These are phyloP conservation scores for Phylloporus rhodoxanthus DNA, from an alignment of 768 basidiomycete genomes.

Conservation along the genomic window DNA sequence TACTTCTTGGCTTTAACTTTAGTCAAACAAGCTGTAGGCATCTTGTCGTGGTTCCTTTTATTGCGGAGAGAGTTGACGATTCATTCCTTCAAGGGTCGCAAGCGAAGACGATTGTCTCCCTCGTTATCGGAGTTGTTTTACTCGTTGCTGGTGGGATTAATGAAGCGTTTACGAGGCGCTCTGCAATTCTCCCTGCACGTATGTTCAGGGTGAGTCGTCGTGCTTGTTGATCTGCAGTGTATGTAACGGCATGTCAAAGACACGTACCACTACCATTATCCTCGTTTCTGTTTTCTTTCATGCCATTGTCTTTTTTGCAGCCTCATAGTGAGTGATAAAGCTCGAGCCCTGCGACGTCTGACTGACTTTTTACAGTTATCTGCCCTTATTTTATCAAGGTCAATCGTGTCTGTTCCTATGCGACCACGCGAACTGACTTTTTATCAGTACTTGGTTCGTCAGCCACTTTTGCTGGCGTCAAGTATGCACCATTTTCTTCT, in stretches of 20 bases:
- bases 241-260: slow-evolving; percentile 33
- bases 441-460: slow-evolving; percentile 56
- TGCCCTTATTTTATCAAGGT: slow-evolving; percentile 72
- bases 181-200: slow-evolving; percentile 70
- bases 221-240: not conserved
- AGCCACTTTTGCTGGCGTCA: slow-evolving; percentile 63
- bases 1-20: slow-evolving; percentile 69
- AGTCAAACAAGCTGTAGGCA: slow-evolving; percentile 61
- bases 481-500: slow-evolving; percentile 34
- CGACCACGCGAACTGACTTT: slow-evolving; percentile 4
- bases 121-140: slow-evolving; percentile 52
- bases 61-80: not conserved
- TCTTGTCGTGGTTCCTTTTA: not conserved
- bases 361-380: slow-evolving; percentile 36
- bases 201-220: slow-evolving; percentile 52
- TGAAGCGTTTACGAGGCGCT: slow-evolving; percentile 55
- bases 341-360: not conserved
- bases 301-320: slow-evolving; percentile 55
- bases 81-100: slow-evolving; percentile 42
- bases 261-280: slow-evolving; percentile 64
- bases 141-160: slow-evolving; percentile 50
- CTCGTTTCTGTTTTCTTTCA: slow-evolving; percentile 58
- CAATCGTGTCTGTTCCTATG: not conserved
- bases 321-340: slow-evolving; percentile 19
- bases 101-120: slow-evolving; percentile 53